phyloP scores from a whole-genome alignment of 1,284 basidiomycete species.

The Peniophora sp. region DNA sequence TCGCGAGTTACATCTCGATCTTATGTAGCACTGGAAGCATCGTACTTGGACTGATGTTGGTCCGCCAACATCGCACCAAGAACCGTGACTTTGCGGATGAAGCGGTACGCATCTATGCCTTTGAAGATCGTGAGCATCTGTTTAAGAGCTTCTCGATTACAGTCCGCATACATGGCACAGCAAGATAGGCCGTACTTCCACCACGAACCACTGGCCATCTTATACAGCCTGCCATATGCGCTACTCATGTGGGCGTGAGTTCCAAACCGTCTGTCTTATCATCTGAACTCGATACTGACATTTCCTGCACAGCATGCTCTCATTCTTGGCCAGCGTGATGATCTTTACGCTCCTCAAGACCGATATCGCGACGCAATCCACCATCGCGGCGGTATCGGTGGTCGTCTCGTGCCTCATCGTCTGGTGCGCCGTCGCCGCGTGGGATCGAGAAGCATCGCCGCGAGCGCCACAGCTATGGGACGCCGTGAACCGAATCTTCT shows the following conservation, averaged over 20 bases:
- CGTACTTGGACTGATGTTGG: constrained; percentile 31
- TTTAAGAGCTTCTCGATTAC: neutral
- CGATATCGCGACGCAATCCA: neutral
- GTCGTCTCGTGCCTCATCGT: neutral
- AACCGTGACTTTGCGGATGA: constrained; percentile 15
- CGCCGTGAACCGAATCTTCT: too few species aligned
- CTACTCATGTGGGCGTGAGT: constrained; percentile 33
- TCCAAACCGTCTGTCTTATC: neutral
- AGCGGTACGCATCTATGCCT: neutral
- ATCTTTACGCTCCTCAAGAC: neutral
- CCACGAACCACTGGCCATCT: constrained; percentile 28
- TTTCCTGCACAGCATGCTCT: neutral
- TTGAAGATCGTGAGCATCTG: neutral
- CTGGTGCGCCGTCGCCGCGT: neutral
- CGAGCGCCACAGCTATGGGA: too few species aligned
- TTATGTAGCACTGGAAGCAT: constrained; percentile 30
- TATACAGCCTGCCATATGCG: constrained; percentile 28
- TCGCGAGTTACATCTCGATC: constrained; percentile 32
- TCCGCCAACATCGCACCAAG: constrained; percentile 26
- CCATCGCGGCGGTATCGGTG: neutral
- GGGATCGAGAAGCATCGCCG: neutral
- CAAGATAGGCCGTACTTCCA: constrained; percentile 20
- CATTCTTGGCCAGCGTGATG: neutral
- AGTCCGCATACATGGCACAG: constrained; percentile 17
- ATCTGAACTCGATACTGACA: constrained; percentile 1